These are phyloP conservation scores for Speleostelium caveatum DNA, from an alignment of 78 protist genomes.

Conservation along the genomic window DNA sequence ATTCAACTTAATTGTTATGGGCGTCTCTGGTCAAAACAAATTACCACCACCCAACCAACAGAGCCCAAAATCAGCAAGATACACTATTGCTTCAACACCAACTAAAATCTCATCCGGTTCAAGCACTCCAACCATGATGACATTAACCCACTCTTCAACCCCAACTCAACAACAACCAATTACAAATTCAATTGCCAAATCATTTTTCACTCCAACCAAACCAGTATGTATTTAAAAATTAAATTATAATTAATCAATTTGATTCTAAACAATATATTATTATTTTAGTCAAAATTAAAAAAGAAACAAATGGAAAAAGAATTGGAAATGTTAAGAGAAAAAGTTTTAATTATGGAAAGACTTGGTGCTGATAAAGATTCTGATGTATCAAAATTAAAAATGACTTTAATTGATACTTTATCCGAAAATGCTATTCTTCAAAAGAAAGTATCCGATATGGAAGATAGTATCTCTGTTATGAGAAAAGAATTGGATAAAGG, in stretches of 20 bases:
- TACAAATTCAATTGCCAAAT: conserved; percentile 24
- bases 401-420: conserved; percentile 28
- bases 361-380: conserved; percentile 30
- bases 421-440: conserved; percentile 51
- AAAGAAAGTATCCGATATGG: conserved; percentile 29
- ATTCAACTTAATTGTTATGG: conserved; percentile 32
- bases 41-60: conserved; percentile 16
- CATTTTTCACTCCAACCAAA: conserved; percentile 50
- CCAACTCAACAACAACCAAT: conserved; percentile 11
- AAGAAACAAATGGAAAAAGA: conserved; percentile 73
- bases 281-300: conserved; percentile 40
- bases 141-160: background rate
- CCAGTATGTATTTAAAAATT: conserved; percentile 5
- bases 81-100: conserved; percentile 63
- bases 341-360: conserved; percentile 50
- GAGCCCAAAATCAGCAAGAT: conserved; percentile 71
- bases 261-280: background rate
- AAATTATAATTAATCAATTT: too few relatives aligned
- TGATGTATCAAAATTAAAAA: conserved; percentile 35
- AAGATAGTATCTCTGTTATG: conserved; percentile 3
- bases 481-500: conserved; percentile 43
- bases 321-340: conserved; percentile 42
- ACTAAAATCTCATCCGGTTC: conserved; percentile 15
- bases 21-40: conserved; percentile 26
- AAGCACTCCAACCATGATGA: conserved; percentile 35